phyloP scores from a whole-genome alignment of 306 rosid genomes.

The Sindora glabra region DNA sequence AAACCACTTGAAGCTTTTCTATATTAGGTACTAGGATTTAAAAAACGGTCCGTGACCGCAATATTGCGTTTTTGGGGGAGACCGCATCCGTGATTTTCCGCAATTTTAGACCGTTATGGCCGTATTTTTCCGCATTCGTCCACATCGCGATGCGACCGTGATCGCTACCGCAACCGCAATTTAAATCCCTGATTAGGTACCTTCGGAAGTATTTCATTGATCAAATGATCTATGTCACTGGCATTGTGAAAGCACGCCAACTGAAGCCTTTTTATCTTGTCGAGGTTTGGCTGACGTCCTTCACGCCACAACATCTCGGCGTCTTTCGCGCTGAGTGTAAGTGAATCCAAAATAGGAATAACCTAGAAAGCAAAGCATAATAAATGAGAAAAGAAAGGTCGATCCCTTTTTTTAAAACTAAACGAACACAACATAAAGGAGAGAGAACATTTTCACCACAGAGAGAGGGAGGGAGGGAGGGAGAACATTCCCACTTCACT shows the following conservation, averaged over 20 bases:
- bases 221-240: no score
- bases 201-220: not conserved
- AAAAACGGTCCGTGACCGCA: no score
- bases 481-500: not conserved
- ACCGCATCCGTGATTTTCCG: no score
- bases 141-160: no score
- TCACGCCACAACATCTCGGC: not conserved
- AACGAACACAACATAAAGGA: no score
- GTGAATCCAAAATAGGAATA: not conserved
- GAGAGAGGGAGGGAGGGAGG: not conserved
- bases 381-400: not conserved
- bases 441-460: no score
- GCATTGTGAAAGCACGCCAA: rapidly evolving
- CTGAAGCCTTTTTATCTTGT: not conserved
- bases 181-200: no score
- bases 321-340: not conserved
- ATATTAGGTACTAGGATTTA: not conserved
- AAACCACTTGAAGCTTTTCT: not conserved
- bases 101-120: no score
- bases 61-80: no score
- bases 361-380: not conserved
- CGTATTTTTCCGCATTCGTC: no score
- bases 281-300: not conserved
- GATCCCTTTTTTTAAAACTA: not conserved
- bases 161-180: no score